Conservation (phyloP, 164 flowering plant genomes). For the Chimonanthus praecox region DNA sequence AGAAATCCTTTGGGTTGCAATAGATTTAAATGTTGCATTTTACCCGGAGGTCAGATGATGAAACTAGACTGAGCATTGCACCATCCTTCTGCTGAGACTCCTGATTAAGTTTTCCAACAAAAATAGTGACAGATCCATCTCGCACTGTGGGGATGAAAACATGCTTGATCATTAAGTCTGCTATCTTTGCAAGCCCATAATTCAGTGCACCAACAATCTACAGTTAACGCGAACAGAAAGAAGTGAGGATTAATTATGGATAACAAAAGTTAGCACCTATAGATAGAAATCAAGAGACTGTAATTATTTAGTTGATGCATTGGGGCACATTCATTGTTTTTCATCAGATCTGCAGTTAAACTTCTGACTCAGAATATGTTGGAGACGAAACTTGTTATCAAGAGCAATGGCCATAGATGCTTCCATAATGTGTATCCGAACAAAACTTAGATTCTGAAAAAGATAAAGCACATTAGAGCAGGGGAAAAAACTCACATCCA, state of each 20-base stretch:
- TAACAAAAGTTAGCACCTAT: background rate
- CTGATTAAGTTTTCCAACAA: conserved; percentile 40
- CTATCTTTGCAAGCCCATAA: conserved; percentile 82
- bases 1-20: background rate
- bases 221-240: conserved; percentile 9
- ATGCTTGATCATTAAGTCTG: conserved; percentile 66
- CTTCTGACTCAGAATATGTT: background rate
- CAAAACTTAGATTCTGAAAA: background rate
- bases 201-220: conserved; percentile 72
- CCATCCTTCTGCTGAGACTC: conserved; percentile 25
- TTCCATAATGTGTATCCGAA: no score
- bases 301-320: no score
- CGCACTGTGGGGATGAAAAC: conserved; percentile 53
- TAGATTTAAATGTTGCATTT: background rate
- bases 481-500: conserved; percentile 54
- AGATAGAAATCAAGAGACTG: no score
- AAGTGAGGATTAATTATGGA: background rate
- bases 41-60: conserved; percentile 48
- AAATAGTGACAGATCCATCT: conserved; percentile 26
- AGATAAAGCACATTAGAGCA: background rate
- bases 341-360: background rate
- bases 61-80: conserved; percentile 37
- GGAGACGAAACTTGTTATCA: background rate
- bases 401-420: background rate
- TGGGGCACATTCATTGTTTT: background rate